Conservation (phyloP, 108 stramenopile species). For the Mediolabrus comicus region DNA sequence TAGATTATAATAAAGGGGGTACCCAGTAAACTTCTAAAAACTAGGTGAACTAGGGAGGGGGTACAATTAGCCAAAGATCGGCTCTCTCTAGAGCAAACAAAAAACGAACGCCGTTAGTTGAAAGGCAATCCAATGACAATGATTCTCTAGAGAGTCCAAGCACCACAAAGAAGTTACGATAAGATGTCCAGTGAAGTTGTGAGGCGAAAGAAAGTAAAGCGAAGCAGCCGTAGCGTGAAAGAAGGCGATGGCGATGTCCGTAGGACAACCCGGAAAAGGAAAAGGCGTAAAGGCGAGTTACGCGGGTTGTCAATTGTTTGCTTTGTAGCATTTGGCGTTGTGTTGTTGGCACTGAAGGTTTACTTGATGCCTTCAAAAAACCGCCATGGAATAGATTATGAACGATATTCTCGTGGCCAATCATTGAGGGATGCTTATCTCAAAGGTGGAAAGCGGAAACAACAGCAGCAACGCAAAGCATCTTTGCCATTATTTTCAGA, state of each 20-base stretch:
- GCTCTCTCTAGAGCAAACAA: no score
- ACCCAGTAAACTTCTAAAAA: no score
- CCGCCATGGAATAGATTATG: conserved; percentile 1
- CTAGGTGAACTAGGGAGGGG: no score
- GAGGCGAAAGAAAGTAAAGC: background rate
- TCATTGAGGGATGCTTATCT: conserved; percentile 26
- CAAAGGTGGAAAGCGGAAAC: background rate
- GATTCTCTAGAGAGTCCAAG: no score
- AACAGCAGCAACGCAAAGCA: background rate
- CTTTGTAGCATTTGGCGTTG: background rate
- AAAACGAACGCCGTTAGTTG: no score
- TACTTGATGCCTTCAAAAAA: background rate
- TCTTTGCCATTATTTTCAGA: background rate
- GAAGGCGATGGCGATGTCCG: background rate
- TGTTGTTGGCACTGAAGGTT: background rate
- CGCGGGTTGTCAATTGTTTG: background rate
- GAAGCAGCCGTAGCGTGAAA: background rate
- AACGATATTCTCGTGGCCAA: conserved; percentile 21
- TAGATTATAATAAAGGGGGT: no score
- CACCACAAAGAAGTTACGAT: background rate
- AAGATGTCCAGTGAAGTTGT: background rate
- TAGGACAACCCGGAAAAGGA: background rate
- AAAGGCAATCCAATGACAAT: no score
- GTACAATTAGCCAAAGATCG: no score
- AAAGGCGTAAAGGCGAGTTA: background rate